Evolutionary conservation across 768 basidiomycete genomes (phyloP), one percentile per base, ranked within the genome.

Genomic region (Filobasidium floriforme): DNA sequence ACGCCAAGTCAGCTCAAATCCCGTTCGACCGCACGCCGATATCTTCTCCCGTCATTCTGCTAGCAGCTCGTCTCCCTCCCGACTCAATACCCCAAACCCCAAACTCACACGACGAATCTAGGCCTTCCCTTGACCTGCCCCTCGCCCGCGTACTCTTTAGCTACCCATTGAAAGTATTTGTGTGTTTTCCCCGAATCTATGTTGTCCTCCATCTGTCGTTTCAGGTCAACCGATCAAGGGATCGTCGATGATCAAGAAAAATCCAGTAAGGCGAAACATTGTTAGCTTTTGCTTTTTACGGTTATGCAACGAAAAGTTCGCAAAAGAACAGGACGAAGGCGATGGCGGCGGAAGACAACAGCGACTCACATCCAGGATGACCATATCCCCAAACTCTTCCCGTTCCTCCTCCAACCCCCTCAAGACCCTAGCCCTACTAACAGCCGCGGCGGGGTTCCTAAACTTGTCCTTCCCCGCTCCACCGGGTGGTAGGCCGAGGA

Each of bases 151-250:
- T 74, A 75, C 44, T 73, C 68, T 37, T 77, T 72, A 0, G 79
- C 79, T 15, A 77, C 74, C 76, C 76, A 79, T 69, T 78, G 75
- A 65, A 77, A 76, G 67, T 75, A 79, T 63, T 74, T 75, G 69
- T 77, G 77, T 41, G 77, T 79, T 67, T 79, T 79, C 22, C 79
- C 79, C 22, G 72, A 64, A 70, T 79, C 77, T 46, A 79, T 77
- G 64, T 77, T 75, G 55, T 79, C 79, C 22, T 75, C 71, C 71
- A 78, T 75, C 73, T 75, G 59, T 37, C 4, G 26, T 37, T 37
- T 37, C 32, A n/a, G n/a, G n/a, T n/a, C n/a, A n/a, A n/a, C n/a
- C n/a, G n/a, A n/a, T n/a, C n/a, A n/a, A n/a, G n/a, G n/a, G n/a
- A n/a, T n/a, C n/a, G n/a, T n/a, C n/a, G n/a, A n/a, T n/a, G n/a